phyloP scores from a whole-genome alignment of 768 basidiomycete species.

The Tephrocybe sp. region DNA sequence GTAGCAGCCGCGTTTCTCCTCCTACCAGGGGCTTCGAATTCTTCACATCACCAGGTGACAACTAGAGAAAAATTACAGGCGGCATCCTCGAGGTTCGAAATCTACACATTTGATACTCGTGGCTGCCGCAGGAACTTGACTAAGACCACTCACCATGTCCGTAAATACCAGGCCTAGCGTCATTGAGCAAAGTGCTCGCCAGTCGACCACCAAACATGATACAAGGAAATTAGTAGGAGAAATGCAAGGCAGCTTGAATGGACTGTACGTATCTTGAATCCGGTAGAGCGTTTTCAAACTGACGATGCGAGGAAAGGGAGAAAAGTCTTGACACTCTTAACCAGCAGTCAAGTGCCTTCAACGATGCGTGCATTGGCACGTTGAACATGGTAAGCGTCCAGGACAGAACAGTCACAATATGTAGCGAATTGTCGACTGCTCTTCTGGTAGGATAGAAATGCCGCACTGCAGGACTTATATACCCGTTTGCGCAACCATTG shows the following conservation, averaged over 20 bases:
- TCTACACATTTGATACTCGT: neutral
- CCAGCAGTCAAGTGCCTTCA: constrained; percentile 27
- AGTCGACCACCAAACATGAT: neutral
- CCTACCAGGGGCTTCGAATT: neutral
- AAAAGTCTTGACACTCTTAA: constrained; percentile 28
- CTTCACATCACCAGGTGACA: neutral
- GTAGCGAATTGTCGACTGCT: no score
- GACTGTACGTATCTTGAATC: constrained; percentile 16
- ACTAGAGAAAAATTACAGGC: constrained; percentile 11
- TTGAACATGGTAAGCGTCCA: no score
- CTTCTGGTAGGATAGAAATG: constrained; percentile 10
- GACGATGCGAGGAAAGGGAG: constrained; percentile 22
- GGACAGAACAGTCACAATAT: no score
- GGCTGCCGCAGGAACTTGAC: neutral
- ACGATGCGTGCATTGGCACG: neutral
- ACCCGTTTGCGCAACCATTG: constrained; percentile 19
- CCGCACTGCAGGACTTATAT: constrained; percentile 16
- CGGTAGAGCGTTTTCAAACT: neutral
- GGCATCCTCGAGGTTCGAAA: constrained; percentile 15
- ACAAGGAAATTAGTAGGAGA: neutral
- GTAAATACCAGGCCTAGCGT: neutral
- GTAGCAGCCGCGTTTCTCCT: constrained; percentile 3
- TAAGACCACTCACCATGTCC: constrained; percentile 7
- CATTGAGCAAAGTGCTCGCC: neutral
- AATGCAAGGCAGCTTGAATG: constrained; percentile 16